Base-by-base conservation (phyloP, 352 stramenopile species). In the Pythium monospermum region DNA sequence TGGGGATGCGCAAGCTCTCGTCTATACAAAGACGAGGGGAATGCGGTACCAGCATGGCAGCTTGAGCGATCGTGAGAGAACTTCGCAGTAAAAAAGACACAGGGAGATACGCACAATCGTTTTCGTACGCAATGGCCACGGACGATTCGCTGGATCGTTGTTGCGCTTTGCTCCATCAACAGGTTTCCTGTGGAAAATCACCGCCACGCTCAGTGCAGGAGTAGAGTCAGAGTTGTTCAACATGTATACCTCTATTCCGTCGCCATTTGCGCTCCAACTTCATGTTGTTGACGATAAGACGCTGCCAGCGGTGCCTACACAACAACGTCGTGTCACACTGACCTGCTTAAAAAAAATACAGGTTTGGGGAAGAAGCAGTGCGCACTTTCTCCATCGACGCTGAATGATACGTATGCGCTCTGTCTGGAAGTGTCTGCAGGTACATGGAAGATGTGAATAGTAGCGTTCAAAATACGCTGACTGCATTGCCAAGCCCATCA, bases 121-220 rank as follows among this genome's bases (percentile, higher is more conserved):
- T 76, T 69, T 4, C 65, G 54, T 1, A 69, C 45, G 13, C 65
- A 60, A 43, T 65, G 66, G 21, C 73, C 71, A 15, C 73, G 71
- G 28, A 73, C 79, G 6, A 72, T 32, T 10, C 70, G 64, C 49
- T 87, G 73, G 15, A 87, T 71, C 5, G 55, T 47, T 16, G 66
- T 31, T 8, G 71, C 64, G 10, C 50, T 67, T 21, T 44, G 56
- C 40, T 75, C 66, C 23, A 82, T 69, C 1, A 40, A 57, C 39
- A 40, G 50, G 33, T 60, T 60, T 42, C 57, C 57, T 65, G 18
- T 10, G 35, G 32, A 42, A 30, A 2, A 23, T 12, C 6, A 38
- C 12, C 22, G 19, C 3, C 38, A 38, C 6, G 35, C 1, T n/a
- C 16, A 45, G 10, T 33, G n/a, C 16, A 30, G 19, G 12, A 36